phyloP scores from a whole-genome alignment of 2,329 filamentous ascomycete genomes.

The Boeremia exigua region DNA sequence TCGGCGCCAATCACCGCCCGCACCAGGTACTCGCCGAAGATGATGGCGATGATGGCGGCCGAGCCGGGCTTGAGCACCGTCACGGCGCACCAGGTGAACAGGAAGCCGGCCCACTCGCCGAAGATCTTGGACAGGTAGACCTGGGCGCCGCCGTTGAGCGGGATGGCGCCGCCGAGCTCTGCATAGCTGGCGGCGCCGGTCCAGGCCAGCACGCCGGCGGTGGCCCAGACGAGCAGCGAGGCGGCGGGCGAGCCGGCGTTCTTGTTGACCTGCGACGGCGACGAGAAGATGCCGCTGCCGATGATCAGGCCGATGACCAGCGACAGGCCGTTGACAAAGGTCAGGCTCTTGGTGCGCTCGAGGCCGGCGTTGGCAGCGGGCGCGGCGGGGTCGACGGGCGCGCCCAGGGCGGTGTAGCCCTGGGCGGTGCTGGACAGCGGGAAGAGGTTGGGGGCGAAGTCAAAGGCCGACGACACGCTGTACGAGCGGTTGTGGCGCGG shows the following conservation, averaged over 20 bases:
- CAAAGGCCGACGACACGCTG: conserved; percentile 91
- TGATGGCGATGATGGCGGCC: conserved; percentile 93
- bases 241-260: conserved; percentile 92
- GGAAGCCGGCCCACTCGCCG: conserved; percentile 87
- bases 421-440: conserved; percentile 83
- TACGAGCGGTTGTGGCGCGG: conserved; percentile 71
- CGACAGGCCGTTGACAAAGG: conserved; percentile 90
- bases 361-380: too few relatives aligned
- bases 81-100: conserved; percentile 96
- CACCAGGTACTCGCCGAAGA: conserved; percentile 98
- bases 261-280: conserved; percentile 87
- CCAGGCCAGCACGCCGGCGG: conserved; percentile 93
- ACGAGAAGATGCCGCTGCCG: conserved; percentile 94
- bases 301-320: conserved; percentile 93
- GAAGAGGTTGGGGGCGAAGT: conserved; percentile 92
- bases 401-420: conserved; percentile 83
- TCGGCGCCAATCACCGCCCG: conserved; percentile 86
- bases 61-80: conserved; percentile 92
- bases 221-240: conserved; percentile 85
- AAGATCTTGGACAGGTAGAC: conserved; percentile 96
- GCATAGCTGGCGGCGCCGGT: conserved; percentile 95
- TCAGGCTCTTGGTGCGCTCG: conserved; percentile 95
- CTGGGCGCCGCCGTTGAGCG: conserved; percentile 91
- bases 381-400: conserved; percentile 77
- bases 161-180: conserved; percentile 93